phyloP scores from a whole-genome alignment of 2,329 filamentous ascomycete genomes.

The Fusarium sp. region DNA sequence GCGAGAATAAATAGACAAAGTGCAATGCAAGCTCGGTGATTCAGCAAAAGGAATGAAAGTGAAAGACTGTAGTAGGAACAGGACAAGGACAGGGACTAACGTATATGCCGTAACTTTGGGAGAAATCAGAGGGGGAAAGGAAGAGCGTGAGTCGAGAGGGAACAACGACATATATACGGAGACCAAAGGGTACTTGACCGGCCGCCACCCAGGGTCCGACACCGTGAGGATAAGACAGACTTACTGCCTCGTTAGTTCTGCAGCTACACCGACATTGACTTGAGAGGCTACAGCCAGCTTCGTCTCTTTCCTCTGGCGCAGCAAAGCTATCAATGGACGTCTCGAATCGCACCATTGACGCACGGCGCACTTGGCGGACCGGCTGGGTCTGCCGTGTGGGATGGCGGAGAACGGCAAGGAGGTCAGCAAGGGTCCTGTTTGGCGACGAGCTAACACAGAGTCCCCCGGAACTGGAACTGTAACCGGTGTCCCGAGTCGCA shows the following conservation, averaged over 20 bases:
- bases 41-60: background rate
- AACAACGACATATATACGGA: constrained; percentile 30
- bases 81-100: background rate
- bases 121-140: background rate
- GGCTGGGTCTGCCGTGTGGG: constrained; percentile 23
- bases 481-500: constrained; percentile 3
- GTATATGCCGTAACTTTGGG: background rate
- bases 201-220: constrained; percentile 19
- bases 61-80: background rate
- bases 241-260: constrained; percentile 8
- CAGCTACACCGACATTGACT: constrained; percentile 25
- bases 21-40: background rate
- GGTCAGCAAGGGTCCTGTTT: constrained; percentile 27
- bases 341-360: constrained; percentile 29
- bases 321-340: constrained; percentile 23
- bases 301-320: constrained; percentile 9
- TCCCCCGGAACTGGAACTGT: constrained; percentile 30
- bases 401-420: constrained; percentile 21
- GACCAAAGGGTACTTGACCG: background rate
- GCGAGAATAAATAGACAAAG: background rate
- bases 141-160: constrained; percentile 20
- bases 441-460: background rate
- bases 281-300: constrained; percentile 18
- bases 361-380: constrained; percentile 30
- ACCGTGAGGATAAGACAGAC: constrained; percentile 4